Percentiles rank a stretch among this genome's conserved stretches.
phyloP scores from a whole-genome alignment of 2,329 filamentous ascomycete species.

The Xylariales sp. region DNA sequence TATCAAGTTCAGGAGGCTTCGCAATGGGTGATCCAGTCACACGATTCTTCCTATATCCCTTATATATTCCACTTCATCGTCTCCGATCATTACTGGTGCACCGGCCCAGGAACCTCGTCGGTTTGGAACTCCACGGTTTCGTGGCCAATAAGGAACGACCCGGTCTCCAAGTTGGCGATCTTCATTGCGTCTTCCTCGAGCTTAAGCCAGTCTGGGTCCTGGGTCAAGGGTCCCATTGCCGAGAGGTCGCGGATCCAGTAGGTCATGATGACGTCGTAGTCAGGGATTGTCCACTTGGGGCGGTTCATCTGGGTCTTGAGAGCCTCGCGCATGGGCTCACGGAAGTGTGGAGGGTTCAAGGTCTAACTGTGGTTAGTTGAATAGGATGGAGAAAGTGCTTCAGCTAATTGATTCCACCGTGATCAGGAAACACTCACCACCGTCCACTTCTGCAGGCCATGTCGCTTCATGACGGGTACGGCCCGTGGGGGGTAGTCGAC shows the following conservation, averaged over 20 bases:
- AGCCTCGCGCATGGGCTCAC: conserved; percentile 5
- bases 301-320: conserved; percentile 5
- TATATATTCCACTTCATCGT: too few relatives aligned
- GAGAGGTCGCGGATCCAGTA: conserved; percentile 1
- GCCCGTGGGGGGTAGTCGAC: conserved; percentile 1
- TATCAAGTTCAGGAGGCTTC: too few relatives aligned
- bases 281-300: conserved; percentile 8
- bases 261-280: conserved; percentile 6
- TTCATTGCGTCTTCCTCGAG: conserved; percentile 6
- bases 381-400: neutral
- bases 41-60: too few relatives aligned
- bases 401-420: neutral
- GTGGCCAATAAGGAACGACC: conserved; percentile 6
- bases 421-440: neutral
- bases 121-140: conserved; percentile 6
- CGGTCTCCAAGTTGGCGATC: conserved; percentile 3
- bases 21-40: too few relatives aligned
- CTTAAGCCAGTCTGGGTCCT: conserved; percentile 5
- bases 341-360: neutral
- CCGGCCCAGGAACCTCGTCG: too few relatives aligned
- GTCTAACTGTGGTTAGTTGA: conserved; percentile 1
- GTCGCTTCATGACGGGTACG: conserved; percentile 3
- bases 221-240: conserved; percentile 2
- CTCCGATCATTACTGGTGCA: too few relatives aligned
- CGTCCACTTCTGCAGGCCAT: conserved; percentile 5